Conservation (phyloP, 2,329 filamentous ascomycete genomes). For the Colletotrichum endophyticum region DNA sequence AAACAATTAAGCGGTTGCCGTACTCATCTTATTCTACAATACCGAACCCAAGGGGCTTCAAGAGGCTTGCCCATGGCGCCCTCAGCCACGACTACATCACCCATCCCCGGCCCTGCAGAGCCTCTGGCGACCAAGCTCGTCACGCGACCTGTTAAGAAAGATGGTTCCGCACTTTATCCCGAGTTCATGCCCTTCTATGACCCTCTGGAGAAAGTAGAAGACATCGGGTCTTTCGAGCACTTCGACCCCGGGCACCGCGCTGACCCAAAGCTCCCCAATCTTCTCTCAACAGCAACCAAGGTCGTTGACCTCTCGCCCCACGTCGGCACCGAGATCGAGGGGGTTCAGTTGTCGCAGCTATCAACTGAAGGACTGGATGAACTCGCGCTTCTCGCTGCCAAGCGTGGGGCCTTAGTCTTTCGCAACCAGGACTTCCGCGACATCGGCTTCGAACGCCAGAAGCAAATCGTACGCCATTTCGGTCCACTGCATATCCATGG, state of each 20-base stretch:
- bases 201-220: conserved; percentile 14
- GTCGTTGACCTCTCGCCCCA: neutral
- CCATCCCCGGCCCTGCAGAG: neutral
- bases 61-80: neutral
- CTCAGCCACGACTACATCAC: neutral
- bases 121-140: neutral
- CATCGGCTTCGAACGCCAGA: conserved; percentile 26
- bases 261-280: neutral
- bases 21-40: neutral
- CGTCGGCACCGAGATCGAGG: neutral
- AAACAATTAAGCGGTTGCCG: neutral
- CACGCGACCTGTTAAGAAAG: neutral
- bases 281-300: neutral
- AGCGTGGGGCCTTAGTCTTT: conserved; percentile 26
- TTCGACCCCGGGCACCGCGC: neutral
- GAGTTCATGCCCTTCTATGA: neutral
- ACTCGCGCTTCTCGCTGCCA: conserved; percentile 24
- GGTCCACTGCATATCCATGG: neutral
- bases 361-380: conserved; percentile 19
- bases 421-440: conserved; percentile 24
- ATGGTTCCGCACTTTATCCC: neutral
- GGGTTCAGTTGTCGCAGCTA: neutral
- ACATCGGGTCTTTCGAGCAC: neutral
- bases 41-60: neutral
- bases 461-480: conserved; percentile 11